phyloP scores from a whole-genome alignment of 148 eudicot species.

The Camellia granthamiana region DNA sequence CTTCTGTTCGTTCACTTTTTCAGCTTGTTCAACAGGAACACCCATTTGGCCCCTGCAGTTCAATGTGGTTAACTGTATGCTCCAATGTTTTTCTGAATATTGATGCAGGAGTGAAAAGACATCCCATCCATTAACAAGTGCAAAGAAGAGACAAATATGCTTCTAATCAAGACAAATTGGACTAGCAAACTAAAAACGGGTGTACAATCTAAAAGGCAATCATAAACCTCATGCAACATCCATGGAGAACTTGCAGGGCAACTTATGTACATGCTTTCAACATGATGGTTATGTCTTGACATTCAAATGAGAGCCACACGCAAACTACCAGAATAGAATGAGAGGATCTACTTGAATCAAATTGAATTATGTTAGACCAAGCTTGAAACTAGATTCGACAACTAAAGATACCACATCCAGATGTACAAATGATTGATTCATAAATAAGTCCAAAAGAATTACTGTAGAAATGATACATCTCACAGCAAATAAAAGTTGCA shows the following conservation, averaged over 20 bases:
- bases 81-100: background rate
- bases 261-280: background rate
- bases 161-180: background rate
- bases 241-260: background rate
- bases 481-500: background rate
- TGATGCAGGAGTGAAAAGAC: background rate
- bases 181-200: background rate
- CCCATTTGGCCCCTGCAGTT: conserved; percentile 92
- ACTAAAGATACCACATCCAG: background rate
- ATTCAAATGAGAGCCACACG: background rate
- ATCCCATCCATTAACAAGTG: background rate
- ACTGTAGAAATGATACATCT: background rate
- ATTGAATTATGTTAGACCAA: background rate
- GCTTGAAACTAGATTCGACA: background rate
- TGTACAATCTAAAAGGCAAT: background rate
- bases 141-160: background rate
- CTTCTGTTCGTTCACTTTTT: conserved; percentile 39
- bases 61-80: conserved; percentile 5
- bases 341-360: background rate
- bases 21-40: conserved; percentile 37
- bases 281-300: background rate
- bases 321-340: background rate
- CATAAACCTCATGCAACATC: background rate
- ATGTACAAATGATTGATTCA: too few relatives aligned
- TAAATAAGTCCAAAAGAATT: background rate